Base-by-base conservation (phyloP, 495 filamentous ascomycete species). In the Penicillium maclennaniae region DNA sequence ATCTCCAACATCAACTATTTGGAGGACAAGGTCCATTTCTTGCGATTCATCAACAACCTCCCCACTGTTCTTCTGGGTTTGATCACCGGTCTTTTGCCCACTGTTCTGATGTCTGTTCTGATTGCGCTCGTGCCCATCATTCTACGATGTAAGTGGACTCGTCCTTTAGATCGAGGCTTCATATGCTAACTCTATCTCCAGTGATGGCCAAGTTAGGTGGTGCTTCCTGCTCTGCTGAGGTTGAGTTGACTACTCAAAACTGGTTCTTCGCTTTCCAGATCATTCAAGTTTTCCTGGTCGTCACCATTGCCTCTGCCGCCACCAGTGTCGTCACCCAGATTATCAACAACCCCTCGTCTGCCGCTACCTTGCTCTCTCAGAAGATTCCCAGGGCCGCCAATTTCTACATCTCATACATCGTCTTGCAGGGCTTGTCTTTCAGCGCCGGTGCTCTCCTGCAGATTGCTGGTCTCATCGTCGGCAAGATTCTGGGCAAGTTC, bases 231-330 rank as follows among this genome's bases (percentile, higher is more conserved):
- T 59, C 81, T 4, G 86, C 91, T 7, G 80, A 82, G 12, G 82
- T 97, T 27, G 93, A 98, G 71, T 75, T 96, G 34, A 87, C 85
- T 42, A 87, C 86, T 1, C 93, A 98, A 65, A 95, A 95, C 63
- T 88, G 79, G 44, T 98, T 95, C 77, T 98, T 97, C 63, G 81
- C 79, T 16, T 98, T 97, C 81, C 92, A 96, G 68, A 87, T 98
- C 39, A 78, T 98, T 26, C 92, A 98, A 69, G 88, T 96, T 16
- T 98, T 97, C 77, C 74, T 98, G 45, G 83, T 98, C 26, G 79
- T 90, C 2, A 97, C 93, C 3, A 39, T 96, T 25, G 73, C 87
- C 16, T 89, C 91, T 14, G 78, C 90, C 1, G 80, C 87, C 3
- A 61, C 76, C 25, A 70, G 69, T 55, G 71, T 75, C 7, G 83